phyloP scores from a whole-genome alignment of 495 filamentous ascomycete genomes.

The Amorphotheca resinae region DNA sequence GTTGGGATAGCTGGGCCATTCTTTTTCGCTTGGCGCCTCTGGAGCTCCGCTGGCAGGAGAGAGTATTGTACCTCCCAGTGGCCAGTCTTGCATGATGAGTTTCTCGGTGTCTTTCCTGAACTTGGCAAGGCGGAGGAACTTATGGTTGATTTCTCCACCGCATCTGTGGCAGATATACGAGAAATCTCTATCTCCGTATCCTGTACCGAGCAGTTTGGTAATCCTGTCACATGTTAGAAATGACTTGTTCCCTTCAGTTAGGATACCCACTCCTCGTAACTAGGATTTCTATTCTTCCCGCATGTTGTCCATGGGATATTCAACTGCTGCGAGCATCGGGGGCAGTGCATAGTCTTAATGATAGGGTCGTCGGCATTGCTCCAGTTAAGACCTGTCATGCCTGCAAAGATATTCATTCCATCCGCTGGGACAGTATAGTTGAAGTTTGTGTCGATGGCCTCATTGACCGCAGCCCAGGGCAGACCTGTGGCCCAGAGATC shows the following conservation, averaged over 20 bases:
- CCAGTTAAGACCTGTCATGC: conserved; percentile 42
- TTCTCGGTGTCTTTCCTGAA: conserved; percentile 20
- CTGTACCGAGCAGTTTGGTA: conserved; percentile 27
- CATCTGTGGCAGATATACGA: conserved; percentile 24
- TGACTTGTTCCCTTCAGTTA: too few species aligned
- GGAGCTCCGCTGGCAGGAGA: conserved; percentile 27
- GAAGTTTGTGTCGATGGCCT: conserved; percentile 53
- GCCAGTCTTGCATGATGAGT: conserved; percentile 19
- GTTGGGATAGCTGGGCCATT: conserved; percentile 20
- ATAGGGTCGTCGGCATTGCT: conserved; percentile 41
- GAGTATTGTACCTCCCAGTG: conserved; percentile 44
- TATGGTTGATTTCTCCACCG: conserved; percentile 14
- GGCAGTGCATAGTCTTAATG: conserved; percentile 42
- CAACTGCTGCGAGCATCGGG: conserved; percentile 33
- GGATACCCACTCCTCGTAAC: conserved; percentile 11
- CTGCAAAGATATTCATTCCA: conserved; percentile 35
- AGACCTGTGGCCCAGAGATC: conserved; percentile 52
- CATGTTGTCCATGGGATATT: conserved; percentile 50
- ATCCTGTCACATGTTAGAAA: conserved; percentile 3
- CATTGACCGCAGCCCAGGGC: conserved; percentile 55
- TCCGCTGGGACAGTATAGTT: conserved; percentile 41
- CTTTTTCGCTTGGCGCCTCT: conserved; percentile 1
- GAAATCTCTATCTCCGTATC: conserved; percentile 57
- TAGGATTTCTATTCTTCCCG: conserved; percentile 22
- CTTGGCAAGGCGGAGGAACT: conserved; percentile 19